phyloP scores from a whole-genome alignment of 2,329 filamentous ascomycete species.

The Diaporthe australafricana region DNA sequence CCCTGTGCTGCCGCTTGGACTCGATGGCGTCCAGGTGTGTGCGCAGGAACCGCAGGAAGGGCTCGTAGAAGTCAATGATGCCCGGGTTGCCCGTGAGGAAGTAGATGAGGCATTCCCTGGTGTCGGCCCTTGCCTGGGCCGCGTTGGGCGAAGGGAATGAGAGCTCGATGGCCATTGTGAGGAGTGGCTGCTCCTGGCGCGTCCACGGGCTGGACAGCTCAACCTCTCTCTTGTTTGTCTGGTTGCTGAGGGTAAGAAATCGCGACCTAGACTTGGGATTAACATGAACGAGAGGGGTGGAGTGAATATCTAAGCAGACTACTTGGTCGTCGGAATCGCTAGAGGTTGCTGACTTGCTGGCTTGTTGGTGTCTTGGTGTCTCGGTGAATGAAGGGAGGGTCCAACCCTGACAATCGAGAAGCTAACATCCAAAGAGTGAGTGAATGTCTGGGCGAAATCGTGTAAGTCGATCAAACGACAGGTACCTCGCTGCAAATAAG shows the following conservation, averaged over 20 bases:
- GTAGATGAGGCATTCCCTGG: constrained; percentile 66
- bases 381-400: too few species aligned
- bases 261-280: not conserved
- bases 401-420: too few species aligned
- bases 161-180: constrained; percentile 30
- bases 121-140: constrained; percentile 28
- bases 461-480: too few species aligned
- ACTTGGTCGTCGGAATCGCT: too few species aligned
- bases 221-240: not conserved
- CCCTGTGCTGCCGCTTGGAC: constrained; percentile 38
- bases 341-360: too few species aligned
- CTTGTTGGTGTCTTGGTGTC: too few species aligned
- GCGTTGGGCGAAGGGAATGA: constrained; percentile 28
- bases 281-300: too few species aligned
- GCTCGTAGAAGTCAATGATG: constrained; percentile 77
- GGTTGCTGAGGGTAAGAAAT: not conserved
- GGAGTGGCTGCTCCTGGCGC: not conserved
- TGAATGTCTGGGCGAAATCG: too few species aligned
- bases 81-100: constrained; percentile 84
- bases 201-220: not conserved
- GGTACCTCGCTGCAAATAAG: too few species aligned
- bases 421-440: too few species aligned
- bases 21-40: constrained; percentile 60
- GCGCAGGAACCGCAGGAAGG: constrained; percentile 72
- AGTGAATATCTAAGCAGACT: too few species aligned